Evolutionary conservation across 371 early-diverging fungal species (phyloP), one percentile per base, ranked within the genome.

Genomic region (Apophysomyces ossiformis): DNA sequence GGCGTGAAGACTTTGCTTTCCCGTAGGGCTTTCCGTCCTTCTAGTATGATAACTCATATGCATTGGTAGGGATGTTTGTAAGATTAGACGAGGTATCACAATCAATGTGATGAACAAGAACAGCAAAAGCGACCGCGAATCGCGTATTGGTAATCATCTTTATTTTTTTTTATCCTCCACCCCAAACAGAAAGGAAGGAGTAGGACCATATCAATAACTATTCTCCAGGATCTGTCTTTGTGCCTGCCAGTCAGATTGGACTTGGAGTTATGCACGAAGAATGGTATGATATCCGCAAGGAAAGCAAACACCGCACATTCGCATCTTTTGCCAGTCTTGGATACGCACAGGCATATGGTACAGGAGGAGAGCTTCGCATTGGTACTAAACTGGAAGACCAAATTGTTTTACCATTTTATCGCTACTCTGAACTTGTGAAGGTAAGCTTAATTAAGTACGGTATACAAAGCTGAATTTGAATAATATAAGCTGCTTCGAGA

Each of bases 341-440:
- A 0, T 65, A 70, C 60, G 68, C 64, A 32, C 71, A 73, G 3
- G 63, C 57, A 43, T 36, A 69, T 43, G 60, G 63, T 58, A 64
- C 70, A 7, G 63, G 77, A 5, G 91, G 87, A n/a, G 87, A 89
- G 58, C 38, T 89, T 6, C 71, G 86, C 13, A 68, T 90, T 5
- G 81, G 85, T 63, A 44, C 87, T 21, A 73, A 84, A 36, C 82
- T 86, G 46, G 87, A 89, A 15, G 88, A 89, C 59, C 77, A 84
- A 26, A 62, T 86, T 5, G 84, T 90, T 7, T 63, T 88, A 7
- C 69, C 85, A 0, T 54, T 74, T 1, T 62, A 62, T 0, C 71
- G 74, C 12, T 87, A 87, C 65, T 37, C 35, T 6, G 67, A 65
- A 11, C 44, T 82, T 6, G 15, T 74, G 18, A 74, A 75, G 37